Conservation (phyloP, 495 filamentous ascomycete species). For the Penicillium cinerascens region DNA sequence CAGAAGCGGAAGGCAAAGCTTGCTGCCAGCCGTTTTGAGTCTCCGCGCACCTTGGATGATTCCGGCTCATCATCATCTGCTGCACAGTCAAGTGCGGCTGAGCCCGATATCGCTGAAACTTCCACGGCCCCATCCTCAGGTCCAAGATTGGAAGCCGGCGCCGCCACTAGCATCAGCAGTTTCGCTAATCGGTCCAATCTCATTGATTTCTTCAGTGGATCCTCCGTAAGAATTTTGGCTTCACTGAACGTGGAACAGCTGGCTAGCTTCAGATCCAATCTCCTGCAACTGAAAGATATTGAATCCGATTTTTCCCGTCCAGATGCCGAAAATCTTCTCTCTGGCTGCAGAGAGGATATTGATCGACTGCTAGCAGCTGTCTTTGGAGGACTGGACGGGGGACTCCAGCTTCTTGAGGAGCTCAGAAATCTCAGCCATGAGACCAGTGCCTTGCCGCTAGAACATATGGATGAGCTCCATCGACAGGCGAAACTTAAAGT, state of each 20-base stretch:
- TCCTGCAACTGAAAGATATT: conserved; percentile 52
- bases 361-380: conserved; percentile 57
- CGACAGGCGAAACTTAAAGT: conserved; percentile 24
- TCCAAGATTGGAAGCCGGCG: not conserved
- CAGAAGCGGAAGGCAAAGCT: conserved; percentile 58
- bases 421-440: conserved; percentile 50
- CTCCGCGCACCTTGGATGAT: conserved; percentile 24
- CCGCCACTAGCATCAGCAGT: not conserved
- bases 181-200: conserved; percentile 3
- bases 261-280: conserved; percentile 27
- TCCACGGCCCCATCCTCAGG: not conserved
- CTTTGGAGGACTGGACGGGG: conserved; percentile 38
- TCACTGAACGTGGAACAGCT: conserved; percentile 19
- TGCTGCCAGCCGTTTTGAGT: conserved; percentile 36
- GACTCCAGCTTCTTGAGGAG: conserved; percentile 49
- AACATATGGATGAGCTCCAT: conserved; percentile 39
- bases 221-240: conserved; percentile 11
- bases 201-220: conserved; percentile 11
- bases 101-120: conserved; percentile 8
- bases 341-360: conserved; percentile 54
- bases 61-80: conserved; percentile 18
- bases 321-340: conserved; percentile 51
- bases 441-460: conserved; percentile 39
- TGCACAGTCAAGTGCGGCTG: conserved; percentile 9
- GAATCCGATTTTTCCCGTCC: conserved; percentile 54